Evolutionary conservation across 176 grass and related monocot genomes (phyloP).

Genomic region (Chrysopogon serrulatus): DNA sequence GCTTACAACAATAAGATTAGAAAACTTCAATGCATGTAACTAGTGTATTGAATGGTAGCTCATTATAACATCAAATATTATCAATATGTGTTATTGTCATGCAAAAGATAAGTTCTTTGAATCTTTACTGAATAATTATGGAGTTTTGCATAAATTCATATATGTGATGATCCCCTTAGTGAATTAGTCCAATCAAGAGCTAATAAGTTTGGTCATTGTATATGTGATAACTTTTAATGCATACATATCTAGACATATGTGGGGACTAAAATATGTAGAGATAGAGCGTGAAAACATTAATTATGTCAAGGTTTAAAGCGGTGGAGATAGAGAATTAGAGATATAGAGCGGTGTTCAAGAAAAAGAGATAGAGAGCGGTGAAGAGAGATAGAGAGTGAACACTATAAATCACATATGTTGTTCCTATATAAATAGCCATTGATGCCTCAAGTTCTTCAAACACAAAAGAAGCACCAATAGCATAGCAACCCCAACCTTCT

Average conservation of each 20-base stretch:
- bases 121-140: not conserved
- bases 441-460: not conserved
- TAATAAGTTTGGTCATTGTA: not conserved
- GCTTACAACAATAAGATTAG: not conserved
- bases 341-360: not conserved
- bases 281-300: not conserved
- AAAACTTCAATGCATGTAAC: not conserved
- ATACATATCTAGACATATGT: no score
- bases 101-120: not conserved
- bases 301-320: not conserved
- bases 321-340: not conserved
- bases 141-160: not conserved
- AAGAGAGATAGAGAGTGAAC: not conserved
- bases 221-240: not conserved
- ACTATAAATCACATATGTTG: not conserved
- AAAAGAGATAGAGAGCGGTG: not conserved
- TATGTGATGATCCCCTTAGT: not conserved
- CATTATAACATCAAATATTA: not conserved
- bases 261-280: no score
- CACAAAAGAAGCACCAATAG: not conserved
- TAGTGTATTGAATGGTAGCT: not conserved
- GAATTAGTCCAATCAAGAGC: not conserved
- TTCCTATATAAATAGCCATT: constrained; percentile 4
- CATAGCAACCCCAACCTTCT: not conserved
- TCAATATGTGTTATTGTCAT: not conserved